These are phyloP conservation scores for Dillenia suffruticosa DNA, from an alignment of 164 flowering plant genomes.

Conservation along the genomic window DNA sequence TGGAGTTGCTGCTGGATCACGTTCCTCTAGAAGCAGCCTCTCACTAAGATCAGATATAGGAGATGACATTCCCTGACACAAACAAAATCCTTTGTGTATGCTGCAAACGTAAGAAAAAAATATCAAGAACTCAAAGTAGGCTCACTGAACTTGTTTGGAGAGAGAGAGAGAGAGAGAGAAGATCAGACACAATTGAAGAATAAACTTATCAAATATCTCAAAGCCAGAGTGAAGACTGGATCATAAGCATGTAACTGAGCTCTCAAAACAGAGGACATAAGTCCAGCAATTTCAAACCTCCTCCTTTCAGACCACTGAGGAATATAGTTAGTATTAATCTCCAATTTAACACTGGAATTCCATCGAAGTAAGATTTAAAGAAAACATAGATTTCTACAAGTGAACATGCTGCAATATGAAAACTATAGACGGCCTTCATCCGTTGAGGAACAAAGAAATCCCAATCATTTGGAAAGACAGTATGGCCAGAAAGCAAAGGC, in stretches of 20 bases:
- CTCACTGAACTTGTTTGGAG: background rate
- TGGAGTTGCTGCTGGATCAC: constrained; percentile 76
- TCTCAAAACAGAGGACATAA: constrained; percentile 73
- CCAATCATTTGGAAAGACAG: too few species aligned
- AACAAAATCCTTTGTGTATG: constrained; percentile 88
- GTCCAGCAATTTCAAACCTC: constrained; percentile 87
- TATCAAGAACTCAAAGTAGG: background rate
- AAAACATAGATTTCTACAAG: background rate
- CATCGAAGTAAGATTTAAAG: constrained; percentile 2
- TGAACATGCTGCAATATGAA: too few species aligned
- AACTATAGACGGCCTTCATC: too few species aligned
- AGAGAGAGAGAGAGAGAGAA: background rate
- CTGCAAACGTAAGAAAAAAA: constrained; percentile 31
- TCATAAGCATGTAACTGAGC: constrained; percentile 89
- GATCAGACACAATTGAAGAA: constrained; percentile 1
- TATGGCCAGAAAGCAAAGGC: too few species aligned
- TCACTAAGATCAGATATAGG: constrained; percentile 88
- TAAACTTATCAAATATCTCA: constrained; percentile 97
- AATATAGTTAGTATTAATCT: constrained; percentile 8
- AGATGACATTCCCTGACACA: constrained; percentile 75
- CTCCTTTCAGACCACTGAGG: constrained; percentile 91
- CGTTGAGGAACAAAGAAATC: too few species aligned
- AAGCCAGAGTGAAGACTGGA: constrained; percentile 85
- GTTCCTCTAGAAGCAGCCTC: constrained; percentile 89
- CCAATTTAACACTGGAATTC: constrained; percentile 3